These are phyloP conservation scores for Brassica juncea DNA, from an alignment of 345 rosid genomes.

Conservation along the genomic window DNA sequence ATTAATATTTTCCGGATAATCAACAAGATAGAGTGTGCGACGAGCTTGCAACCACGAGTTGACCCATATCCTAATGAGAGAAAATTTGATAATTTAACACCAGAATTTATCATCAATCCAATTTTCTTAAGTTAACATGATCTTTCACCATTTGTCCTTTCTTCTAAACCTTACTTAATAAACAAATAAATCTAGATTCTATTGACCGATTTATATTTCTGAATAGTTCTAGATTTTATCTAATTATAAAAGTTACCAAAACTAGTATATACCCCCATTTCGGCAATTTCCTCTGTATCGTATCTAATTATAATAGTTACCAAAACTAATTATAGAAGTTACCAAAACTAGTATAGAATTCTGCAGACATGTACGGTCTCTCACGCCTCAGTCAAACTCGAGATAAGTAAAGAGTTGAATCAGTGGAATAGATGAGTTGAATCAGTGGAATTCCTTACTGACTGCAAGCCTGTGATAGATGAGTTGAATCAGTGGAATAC, in stretches of 20 bases:
- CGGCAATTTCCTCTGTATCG: constrained; percentile 1
- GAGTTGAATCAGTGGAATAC: too few relatives aligned
- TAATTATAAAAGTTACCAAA: too few relatives aligned
- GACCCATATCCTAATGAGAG: not conserved
- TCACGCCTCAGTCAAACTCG: constrained; percentile 12
- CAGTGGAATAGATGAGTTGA: too few relatives aligned
- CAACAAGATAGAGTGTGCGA: not conserved
- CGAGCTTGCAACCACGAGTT: too few relatives aligned
- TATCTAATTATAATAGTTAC: not conserved
- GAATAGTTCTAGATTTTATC: too few relatives aligned
- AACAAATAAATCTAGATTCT: too few relatives aligned
- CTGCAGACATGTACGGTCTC: constrained; percentile 22
- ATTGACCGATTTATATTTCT: too few relatives aligned
- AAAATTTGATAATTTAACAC: too few relatives aligned
- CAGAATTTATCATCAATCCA: not conserved
- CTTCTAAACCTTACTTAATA: not conserved
- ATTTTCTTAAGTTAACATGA: not conserved
- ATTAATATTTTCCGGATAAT: not conserved
- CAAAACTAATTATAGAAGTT: too few relatives aligned
- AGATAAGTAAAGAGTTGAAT: not conserved
- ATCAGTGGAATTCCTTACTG: too few relatives aligned
- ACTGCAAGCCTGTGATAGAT: too few relatives aligned
- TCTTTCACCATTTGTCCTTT: not conserved
- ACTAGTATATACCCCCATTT: not conserved
- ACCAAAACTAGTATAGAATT: not conserved